Evolutionary conservation across 2,329 filamentous ascomycete genomes (phyloP).

Genomic region (Delphinella strobiligena): DNA sequence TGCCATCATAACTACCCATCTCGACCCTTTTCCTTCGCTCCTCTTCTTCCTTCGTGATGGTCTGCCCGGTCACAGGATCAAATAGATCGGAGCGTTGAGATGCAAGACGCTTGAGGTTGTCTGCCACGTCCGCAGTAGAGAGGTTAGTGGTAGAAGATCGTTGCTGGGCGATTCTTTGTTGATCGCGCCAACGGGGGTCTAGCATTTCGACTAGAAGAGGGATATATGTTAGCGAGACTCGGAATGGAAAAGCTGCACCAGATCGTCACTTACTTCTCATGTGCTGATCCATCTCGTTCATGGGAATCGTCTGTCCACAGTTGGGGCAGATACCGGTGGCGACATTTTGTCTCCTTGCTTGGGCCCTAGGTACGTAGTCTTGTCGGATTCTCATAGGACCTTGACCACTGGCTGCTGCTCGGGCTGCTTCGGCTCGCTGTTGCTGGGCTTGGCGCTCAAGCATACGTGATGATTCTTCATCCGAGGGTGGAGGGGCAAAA

Average conservation of each 20-base stretch:
- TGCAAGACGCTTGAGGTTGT: slow-evolving; percentile 89
- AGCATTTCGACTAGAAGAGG: slow-evolving; percentile 58
- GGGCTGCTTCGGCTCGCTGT: slow-evolving; percentile 60
- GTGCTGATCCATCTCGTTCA: slow-evolving; percentile 79
- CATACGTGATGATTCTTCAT: slow-evolving; percentile 24
- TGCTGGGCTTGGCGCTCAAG: slow-evolving; percentile 25
- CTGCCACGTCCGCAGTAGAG: slow-evolving; percentile 75
- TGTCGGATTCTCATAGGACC: slow-evolving; percentile 80
- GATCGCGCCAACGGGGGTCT: slow-evolving; percentile 91
- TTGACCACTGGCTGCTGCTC: slow-evolving; percentile 54
- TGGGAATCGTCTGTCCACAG: slow-evolving; percentile 80
- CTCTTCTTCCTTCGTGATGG: slow-evolving; percentile 60
- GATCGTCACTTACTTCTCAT: slow-evolving; percentile 57
- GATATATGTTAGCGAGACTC: not conserved
- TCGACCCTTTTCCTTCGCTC: slow-evolving; percentile 67
- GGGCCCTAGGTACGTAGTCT: slow-evolving; percentile 81
- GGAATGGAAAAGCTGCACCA: slow-evolving; percentile 21
- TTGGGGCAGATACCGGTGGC: slow-evolving; percentile 77
- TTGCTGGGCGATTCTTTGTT: slow-evolving; percentile 77
- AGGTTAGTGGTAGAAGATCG: slow-evolving; percentile 78
- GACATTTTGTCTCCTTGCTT: slow-evolving; percentile 52
- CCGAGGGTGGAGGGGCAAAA: slow-evolving; percentile 13
- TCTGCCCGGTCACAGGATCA: slow-evolving; percentile 57
- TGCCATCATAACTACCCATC: slow-evolving; percentile 50
- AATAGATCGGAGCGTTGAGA: slow-evolving; percentile 82